Base-by-base conservation (phyloP, 1,284 basidiomycete species). In the Mycena sp. region DNA sequence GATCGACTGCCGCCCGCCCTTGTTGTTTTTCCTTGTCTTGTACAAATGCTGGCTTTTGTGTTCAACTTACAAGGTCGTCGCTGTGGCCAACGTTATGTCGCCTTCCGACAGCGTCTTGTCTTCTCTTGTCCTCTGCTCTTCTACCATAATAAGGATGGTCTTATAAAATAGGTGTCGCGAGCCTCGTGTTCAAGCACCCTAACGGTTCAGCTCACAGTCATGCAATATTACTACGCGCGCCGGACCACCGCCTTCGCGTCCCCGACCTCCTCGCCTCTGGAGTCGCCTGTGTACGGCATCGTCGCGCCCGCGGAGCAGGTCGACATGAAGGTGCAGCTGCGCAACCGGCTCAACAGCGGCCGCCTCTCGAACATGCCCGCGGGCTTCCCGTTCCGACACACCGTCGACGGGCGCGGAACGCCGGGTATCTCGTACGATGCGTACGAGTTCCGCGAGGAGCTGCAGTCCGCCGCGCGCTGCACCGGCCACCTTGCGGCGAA, bases 351-450 rank as follows among this genome's bases (percentile, higher is more conserved):
- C 17, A 73, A 72, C 45, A 65, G 64, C 23, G 69, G 70, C 48
- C 67, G 61, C 43, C 64, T 78, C 12, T 48, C 71, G 25, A 68
- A 70, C 53, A 70, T 74, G 65, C 73, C 71, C 30, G 62, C 50
- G n/a, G 76, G 76, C 4, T 79, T 77, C 50, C 76, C 78, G 3
- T 76, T 78, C 59, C 73, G 67, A n/a, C 68, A 67, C 51, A 56
- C 68, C 26, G 59, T 64, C 26, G 70, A 71, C 48, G 55, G 59
- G 7, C 62, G 67, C 44, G 70, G 71, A 25, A 57, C 41, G 2
- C 57, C 60, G 7, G 49, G 45, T 38, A 55, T 74, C 19, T 72
- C 72, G 26, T 67, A 71, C 45, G 68, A 67, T n/a, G 69, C 74
- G 17, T 78, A 70, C 46, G 75, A 77, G 54, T 73, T 77, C 49